Base-by-base conservation (phyloP, 2,329 filamentous ascomycete genomes). In the Pseudopithomyces chartarum region DNA sequence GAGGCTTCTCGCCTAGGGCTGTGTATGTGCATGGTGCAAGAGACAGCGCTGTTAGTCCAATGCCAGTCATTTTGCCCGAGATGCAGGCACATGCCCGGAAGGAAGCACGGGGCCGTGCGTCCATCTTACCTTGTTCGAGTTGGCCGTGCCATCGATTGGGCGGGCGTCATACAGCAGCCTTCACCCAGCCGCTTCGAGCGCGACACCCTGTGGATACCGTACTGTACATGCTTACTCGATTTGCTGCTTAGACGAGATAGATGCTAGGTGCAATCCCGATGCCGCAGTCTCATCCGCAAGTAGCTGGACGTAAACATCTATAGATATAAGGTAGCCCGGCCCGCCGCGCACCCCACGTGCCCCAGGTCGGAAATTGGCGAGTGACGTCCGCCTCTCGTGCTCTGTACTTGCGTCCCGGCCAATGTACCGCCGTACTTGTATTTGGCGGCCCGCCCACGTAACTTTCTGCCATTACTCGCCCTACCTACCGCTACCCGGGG, bases 331-430 rank as follows among this genome's bases (percentile, higher is more conserved):
- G 10, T 12, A 20, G 17, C 12, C n/a, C 17, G 17, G 39, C 39
- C 17, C n/a, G 39, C 19, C 39, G 6, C 6, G 17, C 17, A 20
- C 29, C 45, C 19, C 38, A 40, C 15, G 26, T 33, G 12, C 23
- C n/a, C 32, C 8, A 22, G 10, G 19, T 13, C 6, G 19, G 19
- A 49, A 29, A n/a, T 26, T 29, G 7, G 19, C 19, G 23, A 49
- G 33, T 49, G 34, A 39, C 46, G 46, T 49, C 46, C 23, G 23
- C 43, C 43, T 26, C 45, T n/a, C n/a, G n/a, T n/a, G n/a, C n/a
- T n/a, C n/a, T n/a, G n/a, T n/a, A n/a, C n/a, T n/a, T n/a, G n/a
- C n/a, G n/a, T 12, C 33, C 46, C 8, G 46, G n/a, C 20, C 46
- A 39, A 49, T n/a, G 34, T 39, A 29, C 46, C 34, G 23, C 26